These are phyloP conservation scores for Lachancea cidri DNA, from an alignment of 805 yeast species.

Conservation along the genomic window DNA sequence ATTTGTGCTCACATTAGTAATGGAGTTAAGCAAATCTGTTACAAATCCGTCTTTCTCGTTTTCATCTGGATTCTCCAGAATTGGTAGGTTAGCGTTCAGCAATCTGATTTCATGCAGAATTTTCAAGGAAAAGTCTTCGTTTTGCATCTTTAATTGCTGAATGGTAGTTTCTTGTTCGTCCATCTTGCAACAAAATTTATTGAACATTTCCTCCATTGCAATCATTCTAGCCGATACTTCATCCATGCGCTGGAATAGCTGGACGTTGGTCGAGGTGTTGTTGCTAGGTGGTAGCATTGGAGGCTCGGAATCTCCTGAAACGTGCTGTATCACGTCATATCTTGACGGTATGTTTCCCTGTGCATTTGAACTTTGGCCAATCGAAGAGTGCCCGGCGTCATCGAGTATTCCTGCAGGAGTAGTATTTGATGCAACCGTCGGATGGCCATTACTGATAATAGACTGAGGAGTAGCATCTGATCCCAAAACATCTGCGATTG, in stretches of 20 bases:
- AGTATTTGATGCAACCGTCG: constrained; percentile 3
- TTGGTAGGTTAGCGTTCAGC: constrained; percentile 1
- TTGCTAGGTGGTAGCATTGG: constrained; percentile 2
- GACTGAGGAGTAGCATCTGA: constrained; percentile 1
- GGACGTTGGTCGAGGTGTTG: constrained; percentile 12
- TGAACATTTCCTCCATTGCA: constrained; percentile 29
- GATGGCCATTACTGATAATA: constrained; percentile 2
- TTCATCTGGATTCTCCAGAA: constrained; percentile 4
- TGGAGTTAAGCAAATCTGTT: constrained; percentile 27
- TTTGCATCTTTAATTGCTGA: constrained; percentile 10
- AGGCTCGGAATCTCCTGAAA: constrained; percentile 5
- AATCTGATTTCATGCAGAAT: constrained; percentile 6
- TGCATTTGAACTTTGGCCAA: neutral
- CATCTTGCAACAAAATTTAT: constrained; percentile 20
- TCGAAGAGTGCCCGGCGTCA: neutral
- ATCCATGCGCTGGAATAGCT: constrained; percentile 31
- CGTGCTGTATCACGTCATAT: constrained; percentile 6
- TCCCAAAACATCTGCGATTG: constrained; percentile 7
- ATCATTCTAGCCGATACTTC: constrained; percentile 26
- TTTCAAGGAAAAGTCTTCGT: constrained; percentile 1
- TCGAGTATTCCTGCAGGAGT: constrained; percentile 1
- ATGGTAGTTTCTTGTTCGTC: constrained; percentile 20
- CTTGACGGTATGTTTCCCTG: neutral
- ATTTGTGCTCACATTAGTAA: constrained; percentile 26
- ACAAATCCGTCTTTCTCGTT: constrained; percentile 18